Evolutionary conservation across 495 filamentous ascomycete species (phyloP), one percentile per base, ranked within the genome.

Genomic region (Staphylotrichum longicolle): DNA sequence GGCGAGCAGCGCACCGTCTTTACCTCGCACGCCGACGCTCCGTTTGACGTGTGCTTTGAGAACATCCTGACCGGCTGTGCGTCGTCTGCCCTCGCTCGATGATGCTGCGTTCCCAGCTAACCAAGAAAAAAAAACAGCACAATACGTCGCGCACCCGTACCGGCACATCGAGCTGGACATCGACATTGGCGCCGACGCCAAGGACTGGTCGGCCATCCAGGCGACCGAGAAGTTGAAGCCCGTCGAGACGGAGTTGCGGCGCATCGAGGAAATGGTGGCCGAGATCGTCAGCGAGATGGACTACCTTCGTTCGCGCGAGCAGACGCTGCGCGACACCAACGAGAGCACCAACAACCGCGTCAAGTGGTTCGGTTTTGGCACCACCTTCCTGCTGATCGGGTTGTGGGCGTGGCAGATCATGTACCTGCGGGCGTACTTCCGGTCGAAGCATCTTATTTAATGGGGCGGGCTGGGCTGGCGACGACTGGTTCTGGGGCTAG

Each of bases 331-430:
- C 68, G 94, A 98, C 80, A 98, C 94, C 67, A 98, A 98, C 76
- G 94, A 98, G 85, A 97, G 93, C 80, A 98, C 94, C 57, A 98
- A 98, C 78, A 93, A 91, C 76, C 85, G 94, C 58, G 94, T 98
- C 57, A 98, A 98, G 79, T 98, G 91, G 91, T 98, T 98, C 75
- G 93, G 92, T 2, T 89, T 97, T 74, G 86, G 87, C 44, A 97
- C 94, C 30, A 98, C 97, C 82, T 90, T 90, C 46, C 91, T 97
- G 82, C 80, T 98, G 64, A 83, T 97, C 60, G 89, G 84, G 32
- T 80, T 98, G 64, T 96, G 94, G 67, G 91, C 82, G 46, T 98
- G 94, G 94, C 94, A 98, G 84, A 89, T 98, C 70, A 85, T 98
- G 66, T 98, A 98, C 76, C 80, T 98, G 75, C 83, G 94, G 76